Percentiles rank a stretch among this genome's conserved stretches.
Conservation (phyloP, 345 rosid species). For the Eucalyptus paniculata region DNA sequence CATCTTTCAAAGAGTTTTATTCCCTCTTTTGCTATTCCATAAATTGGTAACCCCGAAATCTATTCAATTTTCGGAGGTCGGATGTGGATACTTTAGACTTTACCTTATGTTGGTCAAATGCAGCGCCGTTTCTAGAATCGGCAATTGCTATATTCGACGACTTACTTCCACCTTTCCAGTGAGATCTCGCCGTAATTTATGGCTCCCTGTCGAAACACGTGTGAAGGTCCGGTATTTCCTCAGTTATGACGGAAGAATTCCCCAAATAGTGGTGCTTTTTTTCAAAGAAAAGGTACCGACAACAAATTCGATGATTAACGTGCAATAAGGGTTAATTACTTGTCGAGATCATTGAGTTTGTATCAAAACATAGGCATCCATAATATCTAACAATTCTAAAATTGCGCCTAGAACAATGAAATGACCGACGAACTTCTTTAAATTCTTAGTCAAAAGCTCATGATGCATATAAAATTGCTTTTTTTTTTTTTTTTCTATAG, state of each 20-base stretch:
- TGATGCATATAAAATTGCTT: background rate
- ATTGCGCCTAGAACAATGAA: background rate
- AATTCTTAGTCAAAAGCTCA: background rate
- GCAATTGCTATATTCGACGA: background rate
- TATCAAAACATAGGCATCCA: background rate
- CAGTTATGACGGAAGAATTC: background rate
- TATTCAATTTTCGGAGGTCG: background rate
- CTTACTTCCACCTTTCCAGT: background rate
- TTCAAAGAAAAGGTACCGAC: background rate
- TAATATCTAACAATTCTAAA: background rate
- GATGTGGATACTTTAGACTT: background rate
- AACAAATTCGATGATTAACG: background rate
- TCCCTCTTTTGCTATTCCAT: background rate
- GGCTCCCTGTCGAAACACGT: background rate
- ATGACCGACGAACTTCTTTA: background rate
- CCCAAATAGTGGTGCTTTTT: background rate
- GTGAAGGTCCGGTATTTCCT: background rate
- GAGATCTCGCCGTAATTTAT: background rate
- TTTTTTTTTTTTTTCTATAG: background rate
- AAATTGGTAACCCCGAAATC: background rate
- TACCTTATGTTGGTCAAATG: background rate
- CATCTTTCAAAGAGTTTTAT: background rate
- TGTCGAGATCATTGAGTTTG: background rate
- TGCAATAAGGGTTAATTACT: background rate
- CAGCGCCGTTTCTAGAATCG: background rate